Conservation (phyloP, 148 eudicot genomes). For the Cornus suecica region DNA sequence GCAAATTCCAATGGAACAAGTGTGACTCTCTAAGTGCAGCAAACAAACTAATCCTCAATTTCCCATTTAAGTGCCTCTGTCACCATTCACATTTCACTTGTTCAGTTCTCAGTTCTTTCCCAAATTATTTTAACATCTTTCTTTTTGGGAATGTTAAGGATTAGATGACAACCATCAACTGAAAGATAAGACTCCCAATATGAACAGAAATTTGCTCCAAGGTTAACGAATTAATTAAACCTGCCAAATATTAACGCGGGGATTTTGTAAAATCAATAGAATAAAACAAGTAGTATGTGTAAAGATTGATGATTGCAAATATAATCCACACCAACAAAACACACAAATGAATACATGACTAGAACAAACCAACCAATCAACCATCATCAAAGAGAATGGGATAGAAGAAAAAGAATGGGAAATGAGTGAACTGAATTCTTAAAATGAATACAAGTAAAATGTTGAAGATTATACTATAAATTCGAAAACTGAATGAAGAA, state of each 20-base stretch:
- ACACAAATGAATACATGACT: too few species aligned
- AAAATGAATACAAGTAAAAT: constrained; percentile 52
- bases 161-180: not conserved
- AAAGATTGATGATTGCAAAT: too few species aligned
- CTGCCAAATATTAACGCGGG: not conserved
- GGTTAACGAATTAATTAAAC: not conserved
- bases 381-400: not conserved
- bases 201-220: not conserved
- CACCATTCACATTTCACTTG: not conserved
- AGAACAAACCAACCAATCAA: not conserved
- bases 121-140: not conserved
- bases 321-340: too few species aligned
- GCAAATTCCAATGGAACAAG: constrained; percentile 14
- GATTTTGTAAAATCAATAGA: not conserved
- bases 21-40: constrained; percentile 19
- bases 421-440: constrained; percentile 29
- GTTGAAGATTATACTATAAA: constrained; percentile 52
- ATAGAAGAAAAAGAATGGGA: constrained; percentile 12
- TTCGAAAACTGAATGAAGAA: constrained; percentile 18
- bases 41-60: not conserved
- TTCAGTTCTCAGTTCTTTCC: too few species aligned
- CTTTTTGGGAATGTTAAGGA: not conserved
- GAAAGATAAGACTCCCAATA: not conserved
- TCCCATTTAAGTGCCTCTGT: not conserved
- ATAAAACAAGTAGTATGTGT: not conserved